These are phyloP conservation scores for Cutaneotrichosporon curvatum DNA, from an alignment of 1,284 basidiomycete genomes.

Conservation along the genomic window DNA sequence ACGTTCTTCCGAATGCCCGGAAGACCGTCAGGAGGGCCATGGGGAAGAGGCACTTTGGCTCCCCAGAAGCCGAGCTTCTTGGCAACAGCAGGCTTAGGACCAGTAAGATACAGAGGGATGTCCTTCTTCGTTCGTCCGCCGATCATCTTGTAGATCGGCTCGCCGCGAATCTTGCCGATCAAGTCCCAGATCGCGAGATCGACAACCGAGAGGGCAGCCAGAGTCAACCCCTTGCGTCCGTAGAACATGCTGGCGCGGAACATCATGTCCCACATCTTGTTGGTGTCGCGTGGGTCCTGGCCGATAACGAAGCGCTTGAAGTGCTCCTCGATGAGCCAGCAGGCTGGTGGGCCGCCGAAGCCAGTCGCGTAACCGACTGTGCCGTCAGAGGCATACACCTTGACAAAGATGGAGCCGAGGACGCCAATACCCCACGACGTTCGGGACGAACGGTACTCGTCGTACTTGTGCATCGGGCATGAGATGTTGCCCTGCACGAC, in stretches of 20 bases:
- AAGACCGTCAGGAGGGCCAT: slow-evolving; percentile 49
- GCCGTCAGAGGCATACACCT: slow-evolving; percentile 51
- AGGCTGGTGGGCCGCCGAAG: slow-evolving; percentile 53
- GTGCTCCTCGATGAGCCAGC: slow-evolving; percentile 54
- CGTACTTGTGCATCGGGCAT: slow-evolving; percentile 50
- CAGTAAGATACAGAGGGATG: slow-evolving; percentile 52
- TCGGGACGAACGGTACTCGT: slow-evolving; percentile 49
- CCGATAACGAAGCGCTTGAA: slow-evolving; percentile 52
- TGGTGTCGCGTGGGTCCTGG: slow-evolving; percentile 51
- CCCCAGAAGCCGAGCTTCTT: slow-evolving; percentile 54
- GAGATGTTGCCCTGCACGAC: slow-evolving; percentile 45
- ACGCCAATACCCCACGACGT: slow-evolving; percentile 48
- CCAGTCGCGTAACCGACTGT: slow-evolving; percentile 51
- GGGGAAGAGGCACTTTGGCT: slow-evolving; percentile 50
- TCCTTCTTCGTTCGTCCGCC: slow-evolving; percentile 51
- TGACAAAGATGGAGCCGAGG: slow-evolving; percentile 51
- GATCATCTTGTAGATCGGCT: slow-evolving; percentile 56
- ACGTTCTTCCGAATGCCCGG: slow-evolving; percentile 51
- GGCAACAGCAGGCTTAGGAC: slow-evolving; percentile 49
- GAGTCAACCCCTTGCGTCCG: slow-evolving; percentile 51
- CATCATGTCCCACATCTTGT: slow-evolving; percentile 50
- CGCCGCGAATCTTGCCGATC: slow-evolving; percentile 51
- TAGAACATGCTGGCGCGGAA: slow-evolving; percentile 51
- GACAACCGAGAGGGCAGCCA: slow-evolving; percentile 53
- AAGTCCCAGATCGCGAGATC: slow-evolving; percentile 53